Conservation (phyloP, 495 filamentous ascomycete species). For the Pyrenula massariospora region DNA sequence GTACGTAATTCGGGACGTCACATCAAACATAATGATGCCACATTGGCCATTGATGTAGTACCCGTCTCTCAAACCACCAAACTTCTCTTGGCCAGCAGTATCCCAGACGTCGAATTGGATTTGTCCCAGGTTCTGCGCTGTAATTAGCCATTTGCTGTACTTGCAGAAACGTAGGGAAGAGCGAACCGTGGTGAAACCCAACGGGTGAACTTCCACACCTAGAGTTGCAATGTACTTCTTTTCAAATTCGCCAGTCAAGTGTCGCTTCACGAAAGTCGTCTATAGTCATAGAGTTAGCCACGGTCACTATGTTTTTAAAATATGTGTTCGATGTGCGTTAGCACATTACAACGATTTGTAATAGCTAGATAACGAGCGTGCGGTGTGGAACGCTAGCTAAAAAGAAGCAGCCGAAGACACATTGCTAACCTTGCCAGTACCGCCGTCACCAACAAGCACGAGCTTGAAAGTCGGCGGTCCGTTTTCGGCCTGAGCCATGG, state of each 20-base stretch:
- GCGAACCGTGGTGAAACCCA: slow-evolving; percentile 86
- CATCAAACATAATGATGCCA: slow-evolving; percentile 99
- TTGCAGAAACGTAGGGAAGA: too few species aligned
- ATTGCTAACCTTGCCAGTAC: slow-evolving; percentile 90
- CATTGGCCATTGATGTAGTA: slow-evolving; percentile 99
- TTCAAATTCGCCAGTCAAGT: slow-evolving; percentile 98
- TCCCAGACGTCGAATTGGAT: slow-evolving; percentile 99
- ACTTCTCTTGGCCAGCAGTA: slow-evolving; percentile 99
- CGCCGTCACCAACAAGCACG: slow-evolving; percentile 98
- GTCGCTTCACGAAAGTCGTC: slow-evolving; percentile 99
- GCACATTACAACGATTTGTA: too few species aligned
- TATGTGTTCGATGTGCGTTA: too few species aligned
- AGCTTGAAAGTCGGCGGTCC: slow-evolving; percentile 86
- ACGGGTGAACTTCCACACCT: slow-evolving; percentile 97
- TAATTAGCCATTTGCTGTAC: too few species aligned
- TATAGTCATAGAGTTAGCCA: slow-evolving; percentile 24
- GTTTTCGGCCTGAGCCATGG: slow-evolving; percentile 8
- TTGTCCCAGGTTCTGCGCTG: slow-evolving; percentile 79
- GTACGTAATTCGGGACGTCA: slow-evolving; percentile 99
- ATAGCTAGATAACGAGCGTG: too few species aligned
- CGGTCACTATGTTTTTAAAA: slow-evolving; percentile 16
- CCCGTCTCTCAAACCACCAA: slow-evolving; percentile 97
- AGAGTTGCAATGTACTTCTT: slow-evolving; percentile 99
- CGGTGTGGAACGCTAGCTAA: too few species aligned
- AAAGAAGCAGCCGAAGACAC: too few species aligned